phyloP scores from a whole-genome alignment of 2,329 filamentous ascomycete genomes.

The Tolypocladium ophioglossoides region DNA sequence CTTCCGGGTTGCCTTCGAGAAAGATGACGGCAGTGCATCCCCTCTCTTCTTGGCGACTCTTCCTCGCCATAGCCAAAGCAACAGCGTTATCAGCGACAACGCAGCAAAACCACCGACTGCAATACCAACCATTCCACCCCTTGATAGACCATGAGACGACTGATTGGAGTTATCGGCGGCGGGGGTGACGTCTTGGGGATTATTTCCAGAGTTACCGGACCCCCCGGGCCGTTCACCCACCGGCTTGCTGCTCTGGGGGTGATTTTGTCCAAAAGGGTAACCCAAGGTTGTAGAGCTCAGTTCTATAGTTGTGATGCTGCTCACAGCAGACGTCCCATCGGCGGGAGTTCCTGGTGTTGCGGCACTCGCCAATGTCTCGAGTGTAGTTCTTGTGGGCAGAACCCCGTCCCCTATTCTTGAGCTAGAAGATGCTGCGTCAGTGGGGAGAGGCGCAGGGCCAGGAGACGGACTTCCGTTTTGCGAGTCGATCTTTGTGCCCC shows the following conservation, averaged over 20 bases:
- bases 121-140: slow-evolving; percentile 36
- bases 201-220: neutral
- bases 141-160: slow-evolving; percentile 5
- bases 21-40: neutral
- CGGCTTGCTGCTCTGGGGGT: neutral
- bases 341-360: neutral
- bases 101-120: slow-evolving; percentile 37
- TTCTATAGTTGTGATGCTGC: neutral
- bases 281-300: neutral
- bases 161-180: slow-evolving; percentile 5
- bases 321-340: neutral
- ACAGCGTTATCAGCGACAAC: slow-evolving; percentile 30
- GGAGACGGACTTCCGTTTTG: neutral
- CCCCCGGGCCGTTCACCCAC: neutral
- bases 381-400: neutral
- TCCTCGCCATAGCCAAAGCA: slow-evolving; percentile 41
- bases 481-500: neutral
- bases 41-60: slow-evolving; percentile 17
- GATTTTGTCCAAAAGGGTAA: neutral
- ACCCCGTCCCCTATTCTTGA: neutral
- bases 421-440: neutral
- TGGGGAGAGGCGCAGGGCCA: neutral
- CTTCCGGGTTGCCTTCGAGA: slow-evolving; percentile 17
- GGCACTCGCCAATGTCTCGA: neutral
- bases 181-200: neutral